Conservation (phyloP, 225 moss, liverwort and hornwort genomes). For the Lunularia cruciata region DNA sequence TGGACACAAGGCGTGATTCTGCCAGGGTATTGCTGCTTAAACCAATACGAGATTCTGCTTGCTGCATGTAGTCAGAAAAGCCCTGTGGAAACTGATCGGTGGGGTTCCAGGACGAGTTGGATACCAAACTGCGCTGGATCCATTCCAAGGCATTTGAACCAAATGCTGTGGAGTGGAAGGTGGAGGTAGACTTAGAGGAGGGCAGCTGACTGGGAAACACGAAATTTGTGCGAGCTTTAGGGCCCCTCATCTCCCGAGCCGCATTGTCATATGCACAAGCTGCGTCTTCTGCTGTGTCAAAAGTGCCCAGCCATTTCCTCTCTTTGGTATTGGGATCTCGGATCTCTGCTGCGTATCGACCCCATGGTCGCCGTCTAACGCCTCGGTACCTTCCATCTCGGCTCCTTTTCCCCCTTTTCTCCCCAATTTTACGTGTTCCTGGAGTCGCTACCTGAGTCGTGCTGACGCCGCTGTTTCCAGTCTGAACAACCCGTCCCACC, state of each 20-base stretch:
- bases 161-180: neutral
- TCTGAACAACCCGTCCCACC: too few species aligned
- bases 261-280: conserved; percentile 67
- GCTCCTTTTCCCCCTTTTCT: conserved; percentile 45
- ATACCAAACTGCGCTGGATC: conserved; percentile 9
- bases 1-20: neutral
- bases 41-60: neutral
- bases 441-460: too few species aligned
- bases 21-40: neutral
- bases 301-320: conserved; percentile 52
- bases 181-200: neutral
- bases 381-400: conserved; percentile 63
- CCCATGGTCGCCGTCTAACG: conserved; percentile 49
- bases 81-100: neutral
- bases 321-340: conserved; percentile 55
- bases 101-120: neutral
- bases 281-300: conserved; percentile 46
- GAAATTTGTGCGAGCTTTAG: conserved; percentile 75
- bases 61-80: neutral
- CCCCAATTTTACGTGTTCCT: conserved; percentile 22
- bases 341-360: conserved; percentile 54
- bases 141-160: neutral
- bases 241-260: conserved; percentile 67
- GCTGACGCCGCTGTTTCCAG: too few species aligned
- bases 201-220: conserved; percentile 8